These are phyloP conservation scores for Suillus occidentalis DNA, from an alignment of 768 basidiomycete genomes.

Conservation along the genomic window DNA sequence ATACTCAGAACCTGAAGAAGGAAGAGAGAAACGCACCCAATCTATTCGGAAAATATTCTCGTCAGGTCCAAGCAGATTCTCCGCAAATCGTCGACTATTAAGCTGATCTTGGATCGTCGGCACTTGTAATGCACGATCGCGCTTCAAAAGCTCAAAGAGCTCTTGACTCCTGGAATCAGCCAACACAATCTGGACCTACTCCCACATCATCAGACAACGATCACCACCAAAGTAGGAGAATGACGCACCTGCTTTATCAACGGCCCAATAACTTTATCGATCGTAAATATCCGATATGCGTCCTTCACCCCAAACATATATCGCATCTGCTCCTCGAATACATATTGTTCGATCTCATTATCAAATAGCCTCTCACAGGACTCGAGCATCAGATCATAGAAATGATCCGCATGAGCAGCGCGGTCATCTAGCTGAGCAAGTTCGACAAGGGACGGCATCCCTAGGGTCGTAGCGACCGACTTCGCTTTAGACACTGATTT, in stretches of 20 bases:
- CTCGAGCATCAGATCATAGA: slow-evolving; percentile 81
- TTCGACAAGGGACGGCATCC: slow-evolving; percentile 30
- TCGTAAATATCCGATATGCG: slow-evolving; percentile 87
- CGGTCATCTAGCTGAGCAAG: slow-evolving; percentile 33
- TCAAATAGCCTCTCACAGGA: slow-evolving; percentile 91
- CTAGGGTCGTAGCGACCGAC: slow-evolving; percentile 27
- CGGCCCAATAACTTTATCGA: slow-evolving; percentile 87
- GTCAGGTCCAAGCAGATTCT: slow-evolving; percentile 70
- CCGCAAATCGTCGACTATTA: slow-evolving; percentile 63
- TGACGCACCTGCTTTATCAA: slow-evolving; percentile 82
- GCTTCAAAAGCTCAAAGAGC: slow-evolving; percentile 66
- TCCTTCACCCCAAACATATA: slow-evolving; percentile 83
- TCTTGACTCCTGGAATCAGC: slow-evolving; percentile 71
- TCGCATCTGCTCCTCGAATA: slow-evolving; percentile 91
- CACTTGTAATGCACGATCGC: slow-evolving; percentile 56
- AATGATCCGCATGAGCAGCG: slow-evolving; percentile 55
- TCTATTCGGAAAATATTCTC: slow-evolving; percentile 80
- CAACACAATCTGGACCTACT: slow-evolving; percentile 65
- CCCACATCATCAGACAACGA: neutral
- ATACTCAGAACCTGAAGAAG: neutral
- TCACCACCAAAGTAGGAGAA: neutral
- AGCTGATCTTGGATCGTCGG: slow-evolving; percentile 74
- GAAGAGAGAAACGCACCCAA: slow-evolving; percentile 54
- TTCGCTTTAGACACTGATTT: slow-evolving; percentile 6
- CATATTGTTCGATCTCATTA: slow-evolving; percentile 82